Percentiles rank a stretch among this genome's conserved stretches.
phyloP scores from a whole-genome alignment of 192 early-diverging fungal genomes.

The Piromyces finnis region DNA sequence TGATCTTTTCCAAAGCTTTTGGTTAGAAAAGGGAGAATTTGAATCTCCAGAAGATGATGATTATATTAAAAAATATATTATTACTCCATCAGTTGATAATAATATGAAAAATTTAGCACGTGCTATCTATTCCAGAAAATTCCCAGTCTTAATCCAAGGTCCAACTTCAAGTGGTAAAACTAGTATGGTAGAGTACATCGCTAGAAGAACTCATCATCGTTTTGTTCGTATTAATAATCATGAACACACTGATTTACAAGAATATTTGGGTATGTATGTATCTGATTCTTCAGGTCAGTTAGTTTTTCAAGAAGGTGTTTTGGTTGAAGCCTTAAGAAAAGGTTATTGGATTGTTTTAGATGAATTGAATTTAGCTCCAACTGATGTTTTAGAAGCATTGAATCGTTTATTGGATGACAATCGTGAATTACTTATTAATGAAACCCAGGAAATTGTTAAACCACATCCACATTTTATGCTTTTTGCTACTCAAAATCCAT shows the following conservation, averaged over 20 bases:
- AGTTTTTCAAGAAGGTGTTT: constrained; percentile 87
- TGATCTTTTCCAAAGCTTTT: constrained; percentile 71
- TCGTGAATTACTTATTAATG: constrained; percentile 85
- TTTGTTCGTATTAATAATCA: constrained; percentile 99
- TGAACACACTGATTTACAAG: constrained; percentile 95
- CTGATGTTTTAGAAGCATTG: constrained; percentile 94
- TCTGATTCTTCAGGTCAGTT: constrained; percentile 62
- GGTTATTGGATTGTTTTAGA: constrained; percentile 98
- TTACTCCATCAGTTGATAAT: constrained; percentile 68
- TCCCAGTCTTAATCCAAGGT: constrained; percentile 94
- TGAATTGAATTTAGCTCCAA: constrained; percentile 94
- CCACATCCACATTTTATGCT: constrained; percentile 94
- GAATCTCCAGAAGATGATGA: constrained; percentile 8
- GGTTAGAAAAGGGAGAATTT: constrained; percentile 47
- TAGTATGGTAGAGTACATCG: constrained; percentile 92
- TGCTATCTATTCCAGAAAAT: constrained; percentile 73
- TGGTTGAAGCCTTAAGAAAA: constrained; percentile 80
- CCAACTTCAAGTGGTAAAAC: constrained; percentile 97
- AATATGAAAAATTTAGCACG: constrained; percentile 80
- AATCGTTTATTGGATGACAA: constrained; percentile 96
- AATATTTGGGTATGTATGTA: constrained; percentile 88
- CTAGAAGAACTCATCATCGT: constrained; percentile 69
- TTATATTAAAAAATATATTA: constrained; percentile 37
- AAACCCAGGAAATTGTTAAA: constrained; percentile 81
- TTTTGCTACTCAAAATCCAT: constrained; percentile 98